Conservation (phyloP, 345 rosid genomes). For the Linum trigynum region DNA sequence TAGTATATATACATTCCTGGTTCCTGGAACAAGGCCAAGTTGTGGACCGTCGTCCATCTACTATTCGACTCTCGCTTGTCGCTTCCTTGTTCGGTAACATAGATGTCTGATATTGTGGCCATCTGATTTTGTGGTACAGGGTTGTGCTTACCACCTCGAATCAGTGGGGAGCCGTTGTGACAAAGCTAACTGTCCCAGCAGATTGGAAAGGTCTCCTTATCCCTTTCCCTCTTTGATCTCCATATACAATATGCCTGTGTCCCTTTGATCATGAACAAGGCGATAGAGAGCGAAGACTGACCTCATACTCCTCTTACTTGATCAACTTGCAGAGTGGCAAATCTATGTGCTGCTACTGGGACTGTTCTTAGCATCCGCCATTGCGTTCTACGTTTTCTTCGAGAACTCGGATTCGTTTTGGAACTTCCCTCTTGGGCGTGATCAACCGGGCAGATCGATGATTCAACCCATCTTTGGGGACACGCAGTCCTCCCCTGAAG, state of each 20-base stretch:
- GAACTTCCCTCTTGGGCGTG: conserved; percentile 50
- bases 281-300: neutral
- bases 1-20: neutral
- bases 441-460: conserved; percentile 46
- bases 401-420: conserved; percentile 83
- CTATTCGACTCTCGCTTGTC: neutral
- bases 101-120: neutral
- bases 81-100: neutral
- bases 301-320: neutral
- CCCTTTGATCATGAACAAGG: neutral
- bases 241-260: neutral
- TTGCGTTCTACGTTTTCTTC: conserved; percentile 66
- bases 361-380: conserved; percentile 73
- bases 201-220: conserved; percentile 77
- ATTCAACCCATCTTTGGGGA: conserved; percentile 41
- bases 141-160: conserved; percentile 66
- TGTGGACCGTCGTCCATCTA: neutral
- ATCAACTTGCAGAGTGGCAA: conserved; percentile 72
- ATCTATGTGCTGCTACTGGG: conserved; percentile 64
- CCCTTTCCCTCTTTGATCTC: conserved; percentile 10
- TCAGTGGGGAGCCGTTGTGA: conserved; percentile 79
- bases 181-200: conserved; percentile 75
- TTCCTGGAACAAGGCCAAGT: neutral
- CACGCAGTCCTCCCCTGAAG: conserved; percentile 50
- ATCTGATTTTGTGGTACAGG: conserved; percentile 25